These are phyloP conservation scores for Aegilops bicornis DNA, from an alignment of 176 grass and related monocot genomes.

Conservation along the genomic window DNA sequence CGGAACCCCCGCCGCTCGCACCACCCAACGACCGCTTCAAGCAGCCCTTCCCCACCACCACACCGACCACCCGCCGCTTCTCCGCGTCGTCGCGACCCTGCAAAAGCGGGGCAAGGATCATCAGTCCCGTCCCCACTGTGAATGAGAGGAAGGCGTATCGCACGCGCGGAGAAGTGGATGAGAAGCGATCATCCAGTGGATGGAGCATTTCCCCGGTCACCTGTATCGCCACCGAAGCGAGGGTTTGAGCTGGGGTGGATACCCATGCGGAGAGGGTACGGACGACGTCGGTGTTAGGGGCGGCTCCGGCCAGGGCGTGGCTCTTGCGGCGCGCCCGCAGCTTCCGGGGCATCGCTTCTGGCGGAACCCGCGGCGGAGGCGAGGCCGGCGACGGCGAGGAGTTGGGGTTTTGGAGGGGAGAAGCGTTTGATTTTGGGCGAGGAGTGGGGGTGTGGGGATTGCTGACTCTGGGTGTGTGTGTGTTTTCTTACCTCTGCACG, in stretches of 20 bases:
- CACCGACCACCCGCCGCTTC: neutral
- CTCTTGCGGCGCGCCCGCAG: constrained; percentile 43
- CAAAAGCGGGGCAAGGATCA: neutral
- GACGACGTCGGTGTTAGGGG: constrained; percentile 27
- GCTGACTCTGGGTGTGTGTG: neutral
- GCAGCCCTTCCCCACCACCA: constrained; percentile 39
- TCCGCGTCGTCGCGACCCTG: neutral
- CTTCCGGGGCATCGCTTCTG: constrained; percentile 32
- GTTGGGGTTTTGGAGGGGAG: neutral
- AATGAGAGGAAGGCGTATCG: neutral
- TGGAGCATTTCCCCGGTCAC: neutral
- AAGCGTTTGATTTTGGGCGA: neutral
- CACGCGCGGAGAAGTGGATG: neutral
- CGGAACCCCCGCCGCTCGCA: neutral
- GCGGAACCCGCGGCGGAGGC: no score
- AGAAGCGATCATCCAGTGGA: neutral
- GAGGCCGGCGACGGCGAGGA: neutral
- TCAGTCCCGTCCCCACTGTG: neutral
- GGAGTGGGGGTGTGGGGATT: neutral
- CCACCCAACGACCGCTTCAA: constrained; percentile 28
- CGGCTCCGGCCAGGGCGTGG: constrained; percentile 30
- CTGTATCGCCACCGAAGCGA: neutral
- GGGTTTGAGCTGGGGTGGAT: neutral
- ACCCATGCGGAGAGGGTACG: constrained; percentile 27
- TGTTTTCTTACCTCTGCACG: no score